A percentile compares a stretch with the other conserved stretches of the same genome.
These are phyloP conservation scores for Cyphellophora attinorum DNA, from an alignment of 2,329 filamentous ascomycete genomes.

Conservation along the genomic window DNA sequence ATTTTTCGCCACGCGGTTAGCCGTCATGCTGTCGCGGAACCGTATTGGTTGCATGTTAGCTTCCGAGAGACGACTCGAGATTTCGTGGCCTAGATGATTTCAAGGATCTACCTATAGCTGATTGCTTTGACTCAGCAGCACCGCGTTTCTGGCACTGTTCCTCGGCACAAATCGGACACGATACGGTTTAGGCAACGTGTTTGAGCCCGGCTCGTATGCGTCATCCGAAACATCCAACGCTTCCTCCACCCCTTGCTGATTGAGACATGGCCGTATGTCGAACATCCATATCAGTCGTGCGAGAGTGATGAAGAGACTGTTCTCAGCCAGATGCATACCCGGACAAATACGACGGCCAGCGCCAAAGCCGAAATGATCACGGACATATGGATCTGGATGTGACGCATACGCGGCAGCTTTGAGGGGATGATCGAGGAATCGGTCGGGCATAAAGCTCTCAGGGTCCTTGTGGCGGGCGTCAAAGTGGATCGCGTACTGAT, in stretches of 20 bases:
- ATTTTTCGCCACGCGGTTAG: too few relatives aligned
- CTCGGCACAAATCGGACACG: too few relatives aligned
- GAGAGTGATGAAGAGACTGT: constrained; percentile 33
- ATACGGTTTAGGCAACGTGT: too few relatives aligned
- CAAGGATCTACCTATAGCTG: neutral
- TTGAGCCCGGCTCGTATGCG: too few relatives aligned
- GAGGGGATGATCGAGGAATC: constrained; percentile 42
- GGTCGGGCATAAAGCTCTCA: constrained; percentile 42
- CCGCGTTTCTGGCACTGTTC: too few relatives aligned
- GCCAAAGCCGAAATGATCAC: constrained; percentile 33
- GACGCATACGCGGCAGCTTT: constrained; percentile 37
- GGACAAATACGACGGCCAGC: constrained; percentile 37
- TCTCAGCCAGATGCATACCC: constrained; percentile 17
- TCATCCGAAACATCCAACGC: too few relatives aligned
- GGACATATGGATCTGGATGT: constrained; percentile 40
- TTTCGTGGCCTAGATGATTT: neutral
- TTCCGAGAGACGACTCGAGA: too few relatives aligned
- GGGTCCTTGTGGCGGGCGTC: constrained; percentile 33
- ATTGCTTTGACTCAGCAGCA: neutral
- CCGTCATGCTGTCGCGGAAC: too few relatives aligned
- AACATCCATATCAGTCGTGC: constrained; percentile 50
- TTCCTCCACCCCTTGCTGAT: too few relatives aligned
- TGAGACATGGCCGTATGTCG: too few relatives aligned
- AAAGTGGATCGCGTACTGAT: constrained; percentile 18
- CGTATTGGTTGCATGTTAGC: too few relatives aligned